Evolutionary conservation across 2,329 filamentous ascomycete species (phyloP), one percentile per base, ranked within the genome.

Genomic region (Xylaria arbuscula): DNA sequence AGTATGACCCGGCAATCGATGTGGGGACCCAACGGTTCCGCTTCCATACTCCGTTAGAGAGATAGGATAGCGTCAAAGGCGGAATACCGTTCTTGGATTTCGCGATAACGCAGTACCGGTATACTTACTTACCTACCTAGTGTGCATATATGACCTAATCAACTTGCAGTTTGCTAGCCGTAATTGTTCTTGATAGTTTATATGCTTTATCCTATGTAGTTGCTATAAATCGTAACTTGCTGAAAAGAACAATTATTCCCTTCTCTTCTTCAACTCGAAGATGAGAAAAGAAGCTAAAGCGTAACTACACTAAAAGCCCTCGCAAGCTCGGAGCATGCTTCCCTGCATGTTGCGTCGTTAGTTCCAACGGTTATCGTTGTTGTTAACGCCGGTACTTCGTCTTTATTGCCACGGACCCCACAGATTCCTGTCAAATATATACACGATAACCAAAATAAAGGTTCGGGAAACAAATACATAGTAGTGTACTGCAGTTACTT

Each of bases 51-150:
- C 28, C 56, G 50, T 40, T 24, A 11, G 40, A 45, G 17, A 45
- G 40, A 45, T 4, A 45, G 40, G 40, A n/a, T 48, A 56, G 57
- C 24, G 66, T 61, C 17, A 7, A 58, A 57, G 56, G 45, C 61
- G 66, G 66, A 45, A 64, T 68, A 62, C 61, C 66, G 11, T 54
- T 68, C 61, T 57, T 3, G 51, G 66, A 64, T 62, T 56, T 64
- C 34, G 56, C 38, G 56, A 64, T 55, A 40, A 17, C 51, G 28
- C 28, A 28, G 28, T 28, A 28, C n/a, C n/a, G n/a, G n/a, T n/a
- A n/a, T n/a, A n/a, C n/a, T 15, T 17, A 45, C 24, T 32, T 34
- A 53, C 8, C n/a, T 34, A 51, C 48, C 7, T 51, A 36, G 32
- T n/a, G 28, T 45, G 40, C 40, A 17, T 45, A 51, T 6, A 13